Percentiles rank a stretch among this genome's conserved stretches.
Evolutionary conservation across 192 early-diverging fungal genomes (phyloP).

Genomic region (Rhizophagus clarus): DNA sequence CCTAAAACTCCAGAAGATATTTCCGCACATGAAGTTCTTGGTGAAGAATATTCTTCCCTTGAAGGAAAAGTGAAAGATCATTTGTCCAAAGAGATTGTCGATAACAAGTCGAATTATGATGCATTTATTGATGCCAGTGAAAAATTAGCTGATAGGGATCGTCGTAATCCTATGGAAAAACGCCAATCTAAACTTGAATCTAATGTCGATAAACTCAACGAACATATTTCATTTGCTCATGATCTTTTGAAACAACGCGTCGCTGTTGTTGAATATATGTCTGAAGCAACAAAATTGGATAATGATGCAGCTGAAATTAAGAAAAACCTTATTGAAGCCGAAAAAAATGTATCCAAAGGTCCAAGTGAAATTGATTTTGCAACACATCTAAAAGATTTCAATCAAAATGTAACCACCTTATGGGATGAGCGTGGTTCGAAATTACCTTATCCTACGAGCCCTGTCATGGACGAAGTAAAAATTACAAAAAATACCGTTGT

Average conservation of each 20-base stretch:
- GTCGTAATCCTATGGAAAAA: constrained; percentile 2
- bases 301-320: neutral
- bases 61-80: constrained; percentile 17
- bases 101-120: constrained; percentile 10
- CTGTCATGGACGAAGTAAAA: constrained; percentile 17
- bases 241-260: constrained; percentile 16
- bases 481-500: constrained; percentile 8
- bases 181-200: constrained; percentile 27
- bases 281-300: constrained; percentile 13
- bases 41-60: neutral
- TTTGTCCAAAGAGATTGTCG: neutral
- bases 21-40: neutral
- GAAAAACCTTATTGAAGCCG: constrained; percentile 13
- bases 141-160: constrained; percentile 21
- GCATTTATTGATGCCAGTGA: constrained; percentile 22
- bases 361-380: constrained; percentile 28
- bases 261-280: constrained; percentile 17
- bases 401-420: neutral
- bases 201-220: constrained; percentile 11
- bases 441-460: constrained; percentile 17
- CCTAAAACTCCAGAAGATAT: constrained; percentile 23
- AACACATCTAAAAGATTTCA: constrained; percentile 20
- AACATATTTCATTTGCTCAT: constrained; percentile 7
- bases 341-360: constrained; percentile 14
- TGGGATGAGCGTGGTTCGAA: constrained; percentile 24